Base-by-base conservation (phyloP, 2,329 filamentous ascomycete genomes). In the Mycocentrospora acerina region DNA sequence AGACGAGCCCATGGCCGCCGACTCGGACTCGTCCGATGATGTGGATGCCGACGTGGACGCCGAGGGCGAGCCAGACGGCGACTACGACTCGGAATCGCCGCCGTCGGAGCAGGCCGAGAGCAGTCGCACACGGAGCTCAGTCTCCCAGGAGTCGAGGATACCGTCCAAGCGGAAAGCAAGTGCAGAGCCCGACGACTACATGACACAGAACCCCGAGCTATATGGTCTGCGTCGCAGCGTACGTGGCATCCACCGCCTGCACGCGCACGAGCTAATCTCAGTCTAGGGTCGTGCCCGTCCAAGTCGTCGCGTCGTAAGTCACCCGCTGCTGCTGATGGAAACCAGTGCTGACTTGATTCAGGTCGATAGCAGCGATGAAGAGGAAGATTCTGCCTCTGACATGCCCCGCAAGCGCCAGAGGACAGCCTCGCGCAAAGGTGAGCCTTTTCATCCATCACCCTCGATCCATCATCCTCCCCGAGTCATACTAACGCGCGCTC, bases 221-320 rank as follows among this genome's bases (percentile, higher is more conserved):
- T 98, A 97, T 73, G 93, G 93, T 32, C 77, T 98, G 53, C 83
- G 93, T 56, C 82, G 93, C 72, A 98, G 93, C 74, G 90, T 93
- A 83, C 48, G 86, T 70, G 42, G 28, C 39, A 48, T 43, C 41
- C 13, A 17, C 27, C 35, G 18, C 40, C 31, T 38, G 35, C 13
- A 37, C 29, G 18, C 30, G 32, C 42, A 34, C 37, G 24, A 42
- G 64, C 68, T 72, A 59, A 71, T 59, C 48, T 31, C 34, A 45
- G 35, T 38, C 24, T 48, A 78, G 76, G 74, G 78, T 63, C 79
- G 82, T 51, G 81, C 81, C 52, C 78, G 82, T 54, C 77, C 77
- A 46, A 75, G 75, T 44, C 80, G 81, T 57, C 80, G 79, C 54
- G 72, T 85, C 53, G 79, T 81, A 74, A 60, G 74, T 68, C 19